Evolutionary conservation across 306 rosid species (phyloP), one percentile per base, ranked within the genome.

Genomic region (Rubus parviflorus): DNA sequence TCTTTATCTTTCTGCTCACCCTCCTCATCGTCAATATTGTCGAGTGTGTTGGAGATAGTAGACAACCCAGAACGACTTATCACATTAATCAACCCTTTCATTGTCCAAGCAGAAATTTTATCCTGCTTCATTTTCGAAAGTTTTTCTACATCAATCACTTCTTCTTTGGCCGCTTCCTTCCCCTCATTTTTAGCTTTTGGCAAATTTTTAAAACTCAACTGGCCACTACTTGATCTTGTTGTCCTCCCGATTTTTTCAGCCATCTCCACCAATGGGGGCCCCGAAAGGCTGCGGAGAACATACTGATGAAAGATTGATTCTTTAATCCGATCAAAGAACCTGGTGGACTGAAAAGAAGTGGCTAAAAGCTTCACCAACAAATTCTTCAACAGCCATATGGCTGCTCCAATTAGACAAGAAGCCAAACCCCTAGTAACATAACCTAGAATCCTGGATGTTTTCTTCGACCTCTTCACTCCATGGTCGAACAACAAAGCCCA

Each of bases 291-390:
- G 72, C 86, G 80, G 7, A 94, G 81, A 70, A 92, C 85, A 77
- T 94, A 90, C 80, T 92, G 97, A 78, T 90, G 96, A 80, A 92
- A 88, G 65, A 94, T 85, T 9, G 97, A 85, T 81, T 88, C 93
- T 80, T 94, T 97, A 77, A 94, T 89, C 85, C 97, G 83, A 73
- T 94, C 97, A 63, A 94, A 94, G 88, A 90, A 94, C 48, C 96
- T 82, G 8, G 88, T 41, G 42, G 88, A 85, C 73, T 92, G 97
- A 75, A 94, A 94, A 58, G 87, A 65, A 47, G 96, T 85, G 54
- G 97, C 80, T 22, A 92, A 74, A 12, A 90, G 72, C 81, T 94
- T 94, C 76, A 93, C 88, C 41, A 89, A 80, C 76, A 93, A 68
- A 17, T 79, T 87, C 75, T 93, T 91, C 63, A 57, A 48, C 23